Conservation (phyloP, 2,329 filamentous ascomycete species). For the Cercospora citrullina region DNA sequence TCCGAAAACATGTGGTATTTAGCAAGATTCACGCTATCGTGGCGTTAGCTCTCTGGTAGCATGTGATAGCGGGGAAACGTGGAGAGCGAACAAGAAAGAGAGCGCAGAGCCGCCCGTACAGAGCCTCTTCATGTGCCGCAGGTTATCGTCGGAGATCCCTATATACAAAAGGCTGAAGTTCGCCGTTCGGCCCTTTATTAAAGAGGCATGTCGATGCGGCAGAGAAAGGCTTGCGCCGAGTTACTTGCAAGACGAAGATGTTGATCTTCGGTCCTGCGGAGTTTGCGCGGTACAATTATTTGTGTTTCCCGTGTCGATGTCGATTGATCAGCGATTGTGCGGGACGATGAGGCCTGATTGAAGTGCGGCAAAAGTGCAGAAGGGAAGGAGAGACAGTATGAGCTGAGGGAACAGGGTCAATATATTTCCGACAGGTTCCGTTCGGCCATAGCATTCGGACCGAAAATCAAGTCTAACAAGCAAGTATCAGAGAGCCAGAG, state of each 20-base stretch:
- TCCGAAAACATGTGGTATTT: background rate
- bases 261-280: background rate
- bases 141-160: background rate
- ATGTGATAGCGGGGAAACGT: conserved; percentile 1
- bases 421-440: too few relatives aligned
- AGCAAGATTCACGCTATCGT: background rate
- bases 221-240: background rate
- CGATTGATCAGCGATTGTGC: too few relatives aligned
- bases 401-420: too few relatives aligned
- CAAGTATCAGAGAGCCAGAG: too few relatives aligned
- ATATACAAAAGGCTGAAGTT: background rate
- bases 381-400: too few relatives aligned
- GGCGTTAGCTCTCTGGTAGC: background rate
- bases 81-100: too few relatives aligned
- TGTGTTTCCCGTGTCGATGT: too few relatives aligned
- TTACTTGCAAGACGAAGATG: background rate
- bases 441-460: too few relatives aligned
- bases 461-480: too few relatives aligned
- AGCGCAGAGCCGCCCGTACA: too few relatives aligned
- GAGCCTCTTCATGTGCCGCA: background rate
- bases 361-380: too few relatives aligned
- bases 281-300: background rate
- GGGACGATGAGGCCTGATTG: too few relatives aligned
- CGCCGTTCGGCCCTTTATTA: background rate
- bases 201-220: background rate